Base-by-base conservation (phyloP, 2,329 filamentous ascomycete genomes). In the Ophiostoma ips region DNA sequence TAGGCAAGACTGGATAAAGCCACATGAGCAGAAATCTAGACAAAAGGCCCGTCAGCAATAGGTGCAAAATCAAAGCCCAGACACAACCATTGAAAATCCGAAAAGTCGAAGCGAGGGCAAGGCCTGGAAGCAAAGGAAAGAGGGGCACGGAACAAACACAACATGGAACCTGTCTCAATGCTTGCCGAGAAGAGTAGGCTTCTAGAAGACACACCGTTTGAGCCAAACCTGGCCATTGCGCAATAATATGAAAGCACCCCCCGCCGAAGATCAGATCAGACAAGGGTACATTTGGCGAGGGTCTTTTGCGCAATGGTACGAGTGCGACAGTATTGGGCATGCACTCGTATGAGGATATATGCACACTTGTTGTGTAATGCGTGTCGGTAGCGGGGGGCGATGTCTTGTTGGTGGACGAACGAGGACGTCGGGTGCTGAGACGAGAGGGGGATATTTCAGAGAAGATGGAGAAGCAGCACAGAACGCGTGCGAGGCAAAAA, bases 141-240 rank as follows among this genome's bases (percentile, higher is more conserved):
- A 37, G 7, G 4, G 43, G 31, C 47, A 52, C 41, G 36, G n/a
- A 40, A 19, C 13, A 24, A 15, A 15, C 21, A 21, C n/a, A 15
- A n/a, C 13, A 30, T 13, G 28, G 16, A 24, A 49, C 34, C 30
- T 46, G 36, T 15, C 40, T 31, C n/a, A 15, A 31, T 40, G 16
- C 46, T 46, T 47, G 46, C 43, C 49, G 37, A 51, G 45, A 45
- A 48, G 28, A 53, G 51, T 45, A 54, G 24, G 36, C 50, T 55
- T 55, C 53, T 46, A 55, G 53, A 55, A 55, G 52, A 31, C 31
- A n/a, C 18, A 43, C 43, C 31, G 11, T 37, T 46, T 28, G 6
- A n/a, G 28, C 24, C 46, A 46, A 41, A n/a, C 43, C 24, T 15
- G 46, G 33, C 45, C 35, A 16, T 40, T 6, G 24, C 28, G 35